Percentiles rank a stretch among this genome's conserved stretches.
These are phyloP conservation scores for Candida berthetii DNA, from an alignment of 805 yeast genomes.

Conservation along the genomic window DNA sequence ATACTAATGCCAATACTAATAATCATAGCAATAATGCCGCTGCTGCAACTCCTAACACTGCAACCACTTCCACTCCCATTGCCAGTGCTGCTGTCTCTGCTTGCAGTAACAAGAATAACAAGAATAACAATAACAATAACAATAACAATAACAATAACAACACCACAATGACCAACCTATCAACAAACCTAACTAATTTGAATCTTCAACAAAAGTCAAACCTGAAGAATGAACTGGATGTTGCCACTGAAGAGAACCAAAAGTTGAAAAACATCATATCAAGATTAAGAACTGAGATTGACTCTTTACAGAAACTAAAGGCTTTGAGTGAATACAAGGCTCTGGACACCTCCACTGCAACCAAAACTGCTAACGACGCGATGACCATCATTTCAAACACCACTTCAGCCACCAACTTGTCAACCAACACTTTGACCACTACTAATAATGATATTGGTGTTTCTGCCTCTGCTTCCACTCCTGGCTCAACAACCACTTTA, in stretches of 20 bases:
- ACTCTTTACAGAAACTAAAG: constrained; percentile 11
- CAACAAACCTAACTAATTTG: constrained; percentile 9
- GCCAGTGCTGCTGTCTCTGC: no score
- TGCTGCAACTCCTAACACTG: no score
- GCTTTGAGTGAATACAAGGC: background rate
- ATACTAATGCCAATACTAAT: no score
- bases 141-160: constrained; percentile 3
- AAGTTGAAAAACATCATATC: constrained; percentile 34
- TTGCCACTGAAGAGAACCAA: constrained; percentile 36
- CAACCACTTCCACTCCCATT: no score
- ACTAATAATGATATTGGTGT: background rate
- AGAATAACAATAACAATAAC: no score
- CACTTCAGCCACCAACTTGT: background rate
- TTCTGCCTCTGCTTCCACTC: constrained; percentile 4
- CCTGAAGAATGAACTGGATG: constrained; percentile 31
- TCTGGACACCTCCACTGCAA: background rate
- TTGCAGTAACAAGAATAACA: no score
- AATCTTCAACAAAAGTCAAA: constrained; percentile 5
- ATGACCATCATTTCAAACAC: background rate
- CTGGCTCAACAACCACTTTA: background rate
- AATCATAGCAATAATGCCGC: no score
- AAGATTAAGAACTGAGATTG: constrained; percentile 34
- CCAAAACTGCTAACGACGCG: background rate
- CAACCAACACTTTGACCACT: background rate
- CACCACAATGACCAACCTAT: constrained; percentile 6